A percentile compares a stretch with the other conserved stretches of the same genome.
Conservation (phyloP, 306 rosid genomes). For the Castanea mollissima region DNA sequence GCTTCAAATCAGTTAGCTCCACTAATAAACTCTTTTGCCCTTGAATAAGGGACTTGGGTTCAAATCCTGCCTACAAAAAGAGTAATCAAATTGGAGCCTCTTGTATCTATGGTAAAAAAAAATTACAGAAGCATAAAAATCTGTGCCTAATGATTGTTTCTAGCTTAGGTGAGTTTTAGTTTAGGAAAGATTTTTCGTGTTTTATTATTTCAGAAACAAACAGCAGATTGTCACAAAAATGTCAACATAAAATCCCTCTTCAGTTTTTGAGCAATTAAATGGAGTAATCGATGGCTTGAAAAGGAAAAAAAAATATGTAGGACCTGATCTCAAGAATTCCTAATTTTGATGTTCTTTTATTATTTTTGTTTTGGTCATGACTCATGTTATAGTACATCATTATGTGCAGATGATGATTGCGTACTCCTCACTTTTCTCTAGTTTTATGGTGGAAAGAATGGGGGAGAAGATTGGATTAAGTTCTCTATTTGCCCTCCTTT, state of each 20-base stretch:
- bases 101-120: no score
- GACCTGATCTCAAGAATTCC: background rate
- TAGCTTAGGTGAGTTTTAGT: no score
- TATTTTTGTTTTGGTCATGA: background rate
- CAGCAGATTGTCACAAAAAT: background rate
- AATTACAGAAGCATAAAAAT: background rate
- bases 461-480: conserved; percentile 47
- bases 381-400: conserved; percentile 14
- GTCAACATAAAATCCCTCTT: background rate
- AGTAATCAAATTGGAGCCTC: no score
- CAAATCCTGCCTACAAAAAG: no score
- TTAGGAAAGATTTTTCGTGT: background rate
- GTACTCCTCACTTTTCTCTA: conserved; percentile 54
- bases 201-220: background rate
- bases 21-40: no score
- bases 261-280: background rate
- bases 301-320: background rate
- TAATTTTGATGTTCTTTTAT: background rate
- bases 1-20: no score
- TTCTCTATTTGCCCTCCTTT: conserved; percentile 40
- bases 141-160: background rate
- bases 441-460: conserved; percentile 54
- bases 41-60: no score
- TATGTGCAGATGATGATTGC: conserved; percentile 64
- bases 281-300: background rate